Base-by-base conservation (phyloP, 176 grass and related monocot species). In the Leersia perrieri region DNA sequence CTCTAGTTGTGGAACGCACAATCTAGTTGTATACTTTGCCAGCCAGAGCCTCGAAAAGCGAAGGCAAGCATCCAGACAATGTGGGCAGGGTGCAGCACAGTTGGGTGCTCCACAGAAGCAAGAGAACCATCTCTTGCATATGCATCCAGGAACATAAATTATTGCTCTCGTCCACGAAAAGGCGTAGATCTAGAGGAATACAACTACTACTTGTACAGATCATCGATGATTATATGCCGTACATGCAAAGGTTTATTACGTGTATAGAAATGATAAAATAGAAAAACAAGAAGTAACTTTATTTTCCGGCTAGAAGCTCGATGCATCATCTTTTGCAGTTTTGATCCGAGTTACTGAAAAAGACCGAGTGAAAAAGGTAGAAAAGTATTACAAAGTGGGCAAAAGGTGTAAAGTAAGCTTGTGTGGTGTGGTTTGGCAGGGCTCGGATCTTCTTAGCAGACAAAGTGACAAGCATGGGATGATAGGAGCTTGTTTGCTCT, bases 141-240 rank as follows among this genome's bases (percentile, higher is more conserved):
- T 60, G 84, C 66, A 11, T 38, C 32, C 64, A 26, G 29, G 20
- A 23, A 26, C 81, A 66, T 65, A 34, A 15, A 76, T 22, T 36
- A 32, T 40, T 45, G 66, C 60, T 40, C 11, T 26, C 79, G 55
- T 58, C 41, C 51, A 33, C 0, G 42, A 67, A 45, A 86, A 27
- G 77, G 35, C 57, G 16, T 70, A 63, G 49, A 75, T 81, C 36
- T 68, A 70, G 51, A 63, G 11, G 38, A 75, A 58, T n/a, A n/a
- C n/a, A 32, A 33, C 33, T 55, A 28, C 15, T 34, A 23, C 20
- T 77, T 47, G 53, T 13, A 11, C 38, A 35, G 64, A 22, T 55
- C 53, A 26, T 60, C 65, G 53, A 22, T 36, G 61, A 15, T 25
- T 66, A 47, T 66, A 47, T 32, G 39, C 28, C 44, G 68, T 11